Evolutionary conservation across 441 rosid genomes (phyloP), one percentile per base, ranked within the genome.

Genomic region (Breynia disticha): DNA sequence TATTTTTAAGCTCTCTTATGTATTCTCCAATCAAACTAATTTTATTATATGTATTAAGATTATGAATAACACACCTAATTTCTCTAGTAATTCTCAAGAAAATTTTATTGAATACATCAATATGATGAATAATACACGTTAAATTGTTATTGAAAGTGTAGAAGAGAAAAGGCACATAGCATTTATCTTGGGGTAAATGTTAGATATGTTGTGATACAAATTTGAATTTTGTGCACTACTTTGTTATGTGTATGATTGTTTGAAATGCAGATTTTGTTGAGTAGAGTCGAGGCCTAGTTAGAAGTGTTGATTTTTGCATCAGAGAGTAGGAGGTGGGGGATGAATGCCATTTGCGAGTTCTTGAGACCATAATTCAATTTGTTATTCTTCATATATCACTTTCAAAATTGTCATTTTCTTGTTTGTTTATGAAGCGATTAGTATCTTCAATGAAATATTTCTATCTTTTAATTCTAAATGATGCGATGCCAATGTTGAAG

Each of bases 401-500:
- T 72, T 69, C 67, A 37, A 73, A 78, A 63, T 62, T 79, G 44
- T 56, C 78, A 0, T 63, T 68, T 28, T 68, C 72, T 5, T 28
- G 35, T 28, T 28, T 28, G 62, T 87, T 87, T 67, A 66, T 69
- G 4, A 76, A 81, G 76, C 84, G 77, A 54, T 71, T 91, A 28
- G 16, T 85, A 19, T 75, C 87, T 44, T 82, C 90, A n/a, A 59
- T 91, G 74, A 76, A 94, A 20, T 82, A 95, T 5, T 67, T 87
- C 62, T 83, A 90, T 72, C 87, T 89, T 66, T 79, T 90, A 16
- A 62, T 60, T 63, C 77, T 79, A 19, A 17, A 63, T 13, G 87
- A 87, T 50, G 80, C 84, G 52, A 42, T 86, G 55, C 86, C 87
- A 8, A 19, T 86, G 16, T 70, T 91, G 54, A 76, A 78, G 75